These are phyloP conservation scores for Globisporangium iwayamae DNA, from an alignment of 352 stramenopile species.

Conservation along the genomic window DNA sequence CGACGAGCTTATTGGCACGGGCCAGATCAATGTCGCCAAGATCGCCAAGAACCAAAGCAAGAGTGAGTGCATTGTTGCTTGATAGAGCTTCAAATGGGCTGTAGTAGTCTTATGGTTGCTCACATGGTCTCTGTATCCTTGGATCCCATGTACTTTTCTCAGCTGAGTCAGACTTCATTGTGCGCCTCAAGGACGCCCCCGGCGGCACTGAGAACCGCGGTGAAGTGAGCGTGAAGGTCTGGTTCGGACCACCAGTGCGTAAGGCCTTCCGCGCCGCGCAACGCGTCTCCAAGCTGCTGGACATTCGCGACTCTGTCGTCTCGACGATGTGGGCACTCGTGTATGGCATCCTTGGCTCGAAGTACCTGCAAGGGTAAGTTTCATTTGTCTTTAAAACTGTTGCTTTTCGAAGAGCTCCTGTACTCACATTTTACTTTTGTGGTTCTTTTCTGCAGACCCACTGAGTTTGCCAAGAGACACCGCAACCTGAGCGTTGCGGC, in stretches of 20 bases:
- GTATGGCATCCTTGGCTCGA: conserved; percentile 23
- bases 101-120: not conserved
- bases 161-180: conserved; percentile 33
- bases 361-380: conserved; percentile 44
- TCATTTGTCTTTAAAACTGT: not conserved
- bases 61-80: conserved; percentile 12
- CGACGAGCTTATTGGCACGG: conserved; percentile 72
- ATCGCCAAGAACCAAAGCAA: conserved; percentile 41
- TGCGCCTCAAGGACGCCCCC: conserved; percentile 50
- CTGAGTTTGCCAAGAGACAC: conserved; percentile 72
- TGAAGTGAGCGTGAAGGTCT: conserved; percentile 59
- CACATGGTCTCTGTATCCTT: not conserved
- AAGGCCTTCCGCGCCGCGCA: conserved; percentile 76
- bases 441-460: conserved; percentile 23
- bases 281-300: conserved; percentile 66
- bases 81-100: not conserved
- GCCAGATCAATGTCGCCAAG: conserved; percentile 42
- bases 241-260: conserved; percentile 74
- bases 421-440: not conserved
- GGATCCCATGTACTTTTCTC: not conserved
- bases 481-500: conserved; percentile 63
- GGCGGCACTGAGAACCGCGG: conserved; percentile 40
- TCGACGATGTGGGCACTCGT: conserved; percentile 43
- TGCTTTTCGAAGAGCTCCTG: not conserved
- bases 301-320: conserved; percentile 68